Conservation (phyloP, 768 basidiomycete genomes). For the Suillus luteus region DNA sequence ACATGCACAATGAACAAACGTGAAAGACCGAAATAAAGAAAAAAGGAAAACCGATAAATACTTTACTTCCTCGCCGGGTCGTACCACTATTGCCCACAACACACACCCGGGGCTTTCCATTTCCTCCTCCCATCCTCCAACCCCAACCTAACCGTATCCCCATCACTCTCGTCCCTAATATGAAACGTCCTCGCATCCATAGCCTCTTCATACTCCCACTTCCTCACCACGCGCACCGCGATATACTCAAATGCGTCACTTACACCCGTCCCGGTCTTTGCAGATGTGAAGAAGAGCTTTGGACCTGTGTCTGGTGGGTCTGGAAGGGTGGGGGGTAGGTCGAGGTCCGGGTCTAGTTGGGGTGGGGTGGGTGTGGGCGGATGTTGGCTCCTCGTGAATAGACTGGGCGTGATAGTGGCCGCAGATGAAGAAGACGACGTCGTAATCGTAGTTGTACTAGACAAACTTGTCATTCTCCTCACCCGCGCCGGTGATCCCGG, state of each 20-base stretch:
- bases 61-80: background rate
- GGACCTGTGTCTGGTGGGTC: slow-evolving; percentile 52
- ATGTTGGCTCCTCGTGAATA: slow-evolving; percentile 45
- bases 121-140: slow-evolving; percentile 17
- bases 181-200: slow-evolving; percentile 47
- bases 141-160: slow-evolving; percentile 41
- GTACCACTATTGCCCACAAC: slow-evolving; percentile 21
- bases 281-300: slow-evolving; percentile 72
- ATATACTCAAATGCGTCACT: slow-evolving; percentile 77
- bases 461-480: slow-evolving; percentile 22
- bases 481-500: slow-evolving; percentile 31
- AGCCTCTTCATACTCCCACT: slow-evolving; percentile 70
- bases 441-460: slow-evolving; percentile 29
- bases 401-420: slow-evolving; percentile 60
- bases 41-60: slow-evolving; percentile 1
- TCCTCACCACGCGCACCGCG: slow-evolving; percentile 56
- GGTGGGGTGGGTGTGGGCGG: slow-evolving; percentile 22
- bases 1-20: background rate
- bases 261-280: slow-evolving; percentile 77
- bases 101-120: slow-evolving; percentile 16
- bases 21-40: background rate
- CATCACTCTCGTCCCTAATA: slow-evolving; percentile 37
- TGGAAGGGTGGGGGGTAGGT: slow-evolving; percentile 1
- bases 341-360: background rate
- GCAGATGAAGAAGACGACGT: slow-evolving; percentile 49